These are phyloP conservation scores for Populus nigra DNA, from an alignment of 345 rosid genomes.

Conservation along the genomic window DNA sequence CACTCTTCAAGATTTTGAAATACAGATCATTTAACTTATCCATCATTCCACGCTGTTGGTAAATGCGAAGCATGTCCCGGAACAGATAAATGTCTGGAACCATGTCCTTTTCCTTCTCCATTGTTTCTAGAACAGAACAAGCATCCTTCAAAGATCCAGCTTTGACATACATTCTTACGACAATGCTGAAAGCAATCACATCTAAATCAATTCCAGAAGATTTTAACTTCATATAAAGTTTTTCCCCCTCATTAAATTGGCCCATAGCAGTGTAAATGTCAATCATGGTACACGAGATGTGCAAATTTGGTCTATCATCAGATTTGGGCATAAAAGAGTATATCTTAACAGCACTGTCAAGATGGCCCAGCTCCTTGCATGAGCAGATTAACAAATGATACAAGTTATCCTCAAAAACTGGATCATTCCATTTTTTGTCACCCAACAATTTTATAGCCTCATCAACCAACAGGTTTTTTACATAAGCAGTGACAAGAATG, in stretches of 20 bases:
- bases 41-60: slow-evolving; percentile 60
- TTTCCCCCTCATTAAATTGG: slow-evolving; percentile 55
- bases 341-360: slow-evolving; percentile 61
- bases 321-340: slow-evolving; percentile 44
- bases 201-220: slow-evolving; percentile 64
- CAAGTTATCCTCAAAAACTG: slow-evolving; percentile 68
- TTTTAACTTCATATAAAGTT: slow-evolving; percentile 58
- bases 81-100: slow-evolving; percentile 70
- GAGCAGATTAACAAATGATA: slow-evolving; percentile 84
- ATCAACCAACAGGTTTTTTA: slow-evolving; percentile 63
- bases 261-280: slow-evolving; percentile 59
- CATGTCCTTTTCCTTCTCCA: slow-evolving; percentile 61
- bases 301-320: slow-evolving; percentile 54
- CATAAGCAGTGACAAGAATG: slow-evolving; percentile 74
- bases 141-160: slow-evolving; percentile 73
- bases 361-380: slow-evolving; percentile 69
- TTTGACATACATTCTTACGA: slow-evolving; percentile 78
- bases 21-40: slow-evolving; percentile 54
- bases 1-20: slow-evolving; percentile 56
- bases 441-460: slow-evolving; percentile 61
- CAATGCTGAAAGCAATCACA: slow-evolving; percentile 65
- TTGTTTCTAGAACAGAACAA: slow-evolving; percentile 58
- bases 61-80: slow-evolving; percentile 81
- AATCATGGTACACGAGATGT: slow-evolving; percentile 75
- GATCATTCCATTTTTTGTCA: slow-evolving; percentile 70